Percentiles rank a stretch among this genome's conserved stretches.
These are phyloP conservation scores for Calcarisporium arbuscula DNA, from an alignment of 2,329 filamentous ascomycete genomes.

Conservation along the genomic window DNA sequence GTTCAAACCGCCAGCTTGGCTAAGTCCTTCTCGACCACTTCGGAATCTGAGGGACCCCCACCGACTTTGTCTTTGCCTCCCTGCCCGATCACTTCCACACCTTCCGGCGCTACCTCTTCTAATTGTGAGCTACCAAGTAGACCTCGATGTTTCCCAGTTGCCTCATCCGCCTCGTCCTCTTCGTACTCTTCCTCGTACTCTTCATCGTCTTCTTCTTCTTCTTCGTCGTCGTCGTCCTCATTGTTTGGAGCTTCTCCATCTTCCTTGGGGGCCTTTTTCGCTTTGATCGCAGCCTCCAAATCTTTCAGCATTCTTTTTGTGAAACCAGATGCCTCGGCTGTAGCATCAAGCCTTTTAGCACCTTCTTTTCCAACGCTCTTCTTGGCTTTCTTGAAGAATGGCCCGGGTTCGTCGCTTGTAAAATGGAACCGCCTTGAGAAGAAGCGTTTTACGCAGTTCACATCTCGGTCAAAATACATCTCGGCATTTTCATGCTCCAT, in stretches of 20 bases:
- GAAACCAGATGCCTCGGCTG: slow-evolving; percentile 89
- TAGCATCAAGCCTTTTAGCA: slow-evolving; percentile 69
- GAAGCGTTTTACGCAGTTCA: slow-evolving; percentile 91
- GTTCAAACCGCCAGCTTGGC: slow-evolving; percentile 21
- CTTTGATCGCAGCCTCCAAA: slow-evolving; percentile 81
- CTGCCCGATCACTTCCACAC: neutral
- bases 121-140: neutral
- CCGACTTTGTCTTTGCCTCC: no score
- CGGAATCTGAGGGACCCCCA: no score
- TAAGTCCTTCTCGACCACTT: slow-evolving; percentile 19
- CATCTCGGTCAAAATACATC: slow-evolving; percentile 96
- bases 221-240: slow-evolving; percentile 18
- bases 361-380: slow-evolving; percentile 63
- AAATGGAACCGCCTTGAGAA: slow-evolving; percentile 89
- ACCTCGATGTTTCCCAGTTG: slow-evolving; percentile 10
- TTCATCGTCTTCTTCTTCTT: slow-evolving; percentile 23
- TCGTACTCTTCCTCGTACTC: slow-evolving; percentile 20
- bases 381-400: slow-evolving; percentile 77
- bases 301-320: slow-evolving; percentile 97
- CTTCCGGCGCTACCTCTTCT: neutral
- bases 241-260: slow-evolving; percentile 21
- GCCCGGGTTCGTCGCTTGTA: slow-evolving; percentile 71
- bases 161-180: slow-evolving; percentile 14
- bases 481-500: slow-evolving; percentile 90
- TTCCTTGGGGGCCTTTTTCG: slow-evolving; percentile 52